Conservation (phyloP, 2,329 filamentous ascomycete species). For the Diaporthe sp. region DNA sequence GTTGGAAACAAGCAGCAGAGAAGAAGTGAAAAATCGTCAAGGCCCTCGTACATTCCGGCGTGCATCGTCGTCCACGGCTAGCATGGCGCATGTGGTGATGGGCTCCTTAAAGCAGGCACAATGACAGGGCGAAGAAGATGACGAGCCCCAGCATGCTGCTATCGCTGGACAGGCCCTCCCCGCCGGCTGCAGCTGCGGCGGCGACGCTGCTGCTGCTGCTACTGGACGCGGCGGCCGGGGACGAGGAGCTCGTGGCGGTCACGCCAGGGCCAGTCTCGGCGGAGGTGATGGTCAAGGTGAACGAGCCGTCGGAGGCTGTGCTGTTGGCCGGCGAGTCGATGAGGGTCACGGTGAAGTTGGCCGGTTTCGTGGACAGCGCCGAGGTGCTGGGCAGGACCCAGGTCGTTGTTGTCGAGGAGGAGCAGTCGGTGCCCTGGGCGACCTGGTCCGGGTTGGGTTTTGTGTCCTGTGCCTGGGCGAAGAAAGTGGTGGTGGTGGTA, state of each 20-base stretch:
- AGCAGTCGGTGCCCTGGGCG: constrained; percentile 8
- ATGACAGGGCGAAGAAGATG: constrained; percentile 41
- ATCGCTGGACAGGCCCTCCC: constrained; percentile 38
- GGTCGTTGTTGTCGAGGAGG: not conserved
- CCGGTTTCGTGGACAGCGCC: not conserved
- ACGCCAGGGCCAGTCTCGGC: not conserved
- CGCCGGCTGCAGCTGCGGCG: not conserved
- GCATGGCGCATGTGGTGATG: not conserved
- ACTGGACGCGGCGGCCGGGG: not conserved
- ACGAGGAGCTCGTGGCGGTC: not conserved
- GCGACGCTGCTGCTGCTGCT: not conserved
- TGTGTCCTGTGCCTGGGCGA: constrained; percentile 30
- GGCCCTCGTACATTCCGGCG: not conserved
- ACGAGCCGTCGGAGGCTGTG: not conserved
- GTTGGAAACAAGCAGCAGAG: not conserved
- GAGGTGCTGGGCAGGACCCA: constrained; percentile 20
- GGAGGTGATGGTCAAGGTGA: not conserved
- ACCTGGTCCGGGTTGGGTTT: not conserved
- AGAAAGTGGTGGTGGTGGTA: constrained; percentile 6
- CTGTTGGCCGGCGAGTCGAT: not conserved
- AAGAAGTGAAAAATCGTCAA: not conserved
- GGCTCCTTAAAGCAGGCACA: constrained; percentile 37
- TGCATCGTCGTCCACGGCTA: not conserved
- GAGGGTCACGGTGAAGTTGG: constrained; percentile 14
- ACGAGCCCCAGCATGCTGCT: constrained; percentile 42